Evolutionary conservation across 352 stramenopile genomes (phyloP).

Genomic region (Pythium phragmitis): DNA sequence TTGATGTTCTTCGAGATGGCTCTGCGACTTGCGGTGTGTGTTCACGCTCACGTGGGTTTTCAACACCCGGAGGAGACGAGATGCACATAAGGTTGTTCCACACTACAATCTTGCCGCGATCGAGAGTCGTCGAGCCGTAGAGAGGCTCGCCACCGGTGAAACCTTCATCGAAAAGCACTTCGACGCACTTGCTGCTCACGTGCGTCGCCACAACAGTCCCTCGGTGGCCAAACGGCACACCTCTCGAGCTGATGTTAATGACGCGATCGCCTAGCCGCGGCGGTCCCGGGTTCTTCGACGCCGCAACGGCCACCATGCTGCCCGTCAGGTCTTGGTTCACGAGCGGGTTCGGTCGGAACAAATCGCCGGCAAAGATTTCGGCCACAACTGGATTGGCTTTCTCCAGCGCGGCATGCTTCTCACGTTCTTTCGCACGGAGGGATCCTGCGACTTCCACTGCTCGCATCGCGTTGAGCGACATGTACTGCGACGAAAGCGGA

Average conservation of each 20-base stretch:
- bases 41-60: slow-evolving; percentile 18
- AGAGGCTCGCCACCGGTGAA: slow-evolving; percentile 97
- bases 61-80: slow-evolving; percentile 41
- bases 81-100: slow-evolving; percentile 89
- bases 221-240: slow-evolving; percentile 95
- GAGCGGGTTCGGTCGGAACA: slow-evolving; percentile 75
- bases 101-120: slow-evolving; percentile 94
- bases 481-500: slow-evolving; percentile 91
- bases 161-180: slow-evolving; percentile 96
- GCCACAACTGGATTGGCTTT: slow-evolving; percentile 40
- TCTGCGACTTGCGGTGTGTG: background rate
- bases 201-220: slow-evolving; percentile 98
- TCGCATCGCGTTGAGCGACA: slow-evolving; percentile 89
- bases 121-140: slow-evolving; percentile 93
- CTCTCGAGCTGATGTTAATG: slow-evolving; percentile 95
- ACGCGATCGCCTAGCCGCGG: slow-evolving; percentile 96
- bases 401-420: slow-evolving; percentile 43
- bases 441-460: slow-evolving; percentile 90
- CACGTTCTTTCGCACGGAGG: slow-evolving; percentile 60
- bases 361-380: slow-evolving; percentile 40
- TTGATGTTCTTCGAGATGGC: background rate
- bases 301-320: slow-evolving; percentile 54
- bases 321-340: slow-evolving; percentile 83
- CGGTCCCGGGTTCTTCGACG: slow-evolving; percentile 61
- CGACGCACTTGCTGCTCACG: slow-evolving; percentile 95